Percentiles rank a stretch among this genome's conserved stretches.
Conservation (phyloP, 352 stramenopile species). For the Nothophytophthora sp. region DNA sequence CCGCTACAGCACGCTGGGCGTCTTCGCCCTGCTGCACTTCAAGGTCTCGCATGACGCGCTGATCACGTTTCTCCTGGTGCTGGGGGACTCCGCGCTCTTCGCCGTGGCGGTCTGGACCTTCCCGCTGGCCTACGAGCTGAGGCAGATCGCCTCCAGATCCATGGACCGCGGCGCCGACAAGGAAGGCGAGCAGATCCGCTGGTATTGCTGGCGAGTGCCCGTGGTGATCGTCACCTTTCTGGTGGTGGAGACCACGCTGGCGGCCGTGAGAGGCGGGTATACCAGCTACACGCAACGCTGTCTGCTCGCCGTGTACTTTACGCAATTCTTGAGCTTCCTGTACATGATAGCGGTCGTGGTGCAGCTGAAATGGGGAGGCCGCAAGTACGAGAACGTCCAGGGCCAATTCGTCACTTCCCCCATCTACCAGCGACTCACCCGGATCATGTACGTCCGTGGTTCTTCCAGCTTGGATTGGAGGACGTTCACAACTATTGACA, state of each 20-base stretch:
- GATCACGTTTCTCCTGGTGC: slow-evolving; percentile 28
- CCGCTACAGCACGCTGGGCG: slow-evolving; percentile 32
- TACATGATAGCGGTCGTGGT: slow-evolving; percentile 49
- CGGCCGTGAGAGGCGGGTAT: slow-evolving; percentile 36
- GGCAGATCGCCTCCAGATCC: slow-evolving; percentile 37
- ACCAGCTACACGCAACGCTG: slow-evolving; percentile 41
- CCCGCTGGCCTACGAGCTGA: slow-evolving; percentile 42
- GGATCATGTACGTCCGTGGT: slow-evolving; percentile 63
- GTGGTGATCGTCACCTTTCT: slow-evolving; percentile 30
- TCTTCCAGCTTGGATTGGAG: no score
- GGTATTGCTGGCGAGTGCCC: slow-evolving; percentile 34
- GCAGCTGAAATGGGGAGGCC: slow-evolving; percentile 44
- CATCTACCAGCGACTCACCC: slow-evolving; percentile 63
- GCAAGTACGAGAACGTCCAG: slow-evolving; percentile 67
- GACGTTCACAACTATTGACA: no score
- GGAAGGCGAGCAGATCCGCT: slow-evolving; percentile 37
- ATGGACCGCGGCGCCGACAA: slow-evolving; percentile 54
- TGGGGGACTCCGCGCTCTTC: slow-evolving; percentile 38
- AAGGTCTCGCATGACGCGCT: slow-evolving; percentile 32
- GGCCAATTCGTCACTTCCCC: slow-evolving; percentile 63
- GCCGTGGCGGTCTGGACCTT: slow-evolving; percentile 51
- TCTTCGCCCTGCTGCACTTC: slow-evolving; percentile 42
- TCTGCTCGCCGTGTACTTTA: slow-evolving; percentile 40
- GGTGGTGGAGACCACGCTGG: slow-evolving; percentile 27
- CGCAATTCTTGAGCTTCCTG: slow-evolving; percentile 43